These are phyloP conservation scores for Fimicolochytrium jonesii DNA, from an alignment of 192 early-diverging fungal genomes.

Conservation along the genomic window DNA sequence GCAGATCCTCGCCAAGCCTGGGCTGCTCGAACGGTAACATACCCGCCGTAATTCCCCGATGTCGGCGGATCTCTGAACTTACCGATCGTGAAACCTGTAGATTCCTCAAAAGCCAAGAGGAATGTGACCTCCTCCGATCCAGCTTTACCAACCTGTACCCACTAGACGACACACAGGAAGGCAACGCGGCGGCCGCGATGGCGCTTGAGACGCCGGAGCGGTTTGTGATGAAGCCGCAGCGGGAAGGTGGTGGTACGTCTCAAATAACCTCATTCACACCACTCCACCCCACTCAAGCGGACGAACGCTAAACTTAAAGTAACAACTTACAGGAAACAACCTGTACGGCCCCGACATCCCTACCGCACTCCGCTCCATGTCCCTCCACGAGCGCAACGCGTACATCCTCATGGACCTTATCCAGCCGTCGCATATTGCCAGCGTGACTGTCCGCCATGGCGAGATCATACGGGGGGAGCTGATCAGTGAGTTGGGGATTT, in stretches of 20 bases:
- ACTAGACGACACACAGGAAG: slow-evolving; percentile 65
- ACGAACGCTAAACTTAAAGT: too few relatives aligned
- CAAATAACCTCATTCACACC: too few relatives aligned
- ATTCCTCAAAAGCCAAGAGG: slow-evolving; percentile 19
- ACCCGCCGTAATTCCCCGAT: too few relatives aligned
- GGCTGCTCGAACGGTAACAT: slow-evolving; percentile 78
- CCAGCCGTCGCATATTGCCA: slow-evolving; percentile 65
- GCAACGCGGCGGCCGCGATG: slow-evolving; percentile 59
- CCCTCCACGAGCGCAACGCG: slow-evolving; percentile 65
- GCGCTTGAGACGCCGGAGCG: slow-evolving; percentile 62
- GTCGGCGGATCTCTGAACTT: too few relatives aligned
- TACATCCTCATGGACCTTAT: slow-evolving; percentile 98
- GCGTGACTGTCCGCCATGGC: slow-evolving; percentile 75
- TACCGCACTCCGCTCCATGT: slow-evolving; percentile 44
- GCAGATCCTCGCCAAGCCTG: slow-evolving; percentile 80
- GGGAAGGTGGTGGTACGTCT: slow-evolving; percentile 90
- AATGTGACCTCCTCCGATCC: slow-evolving; percentile 53
- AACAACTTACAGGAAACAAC: slow-evolving; percentile 70
- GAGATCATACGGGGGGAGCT: slow-evolving; percentile 65
- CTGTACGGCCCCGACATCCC: slow-evolving; percentile 85
- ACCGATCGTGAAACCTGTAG: slow-evolving; percentile 7
- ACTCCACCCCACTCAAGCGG: neutral
- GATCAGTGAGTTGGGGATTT: slow-evolving; percentile 91
- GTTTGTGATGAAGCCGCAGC: slow-evolving; percentile 92
- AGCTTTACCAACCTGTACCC: slow-evolving; percentile 91